These are phyloP conservation scores for Saccharomycopsis amapae DNA, from an alignment of 805 yeast genomes.

Conservation along the genomic window DNA sequence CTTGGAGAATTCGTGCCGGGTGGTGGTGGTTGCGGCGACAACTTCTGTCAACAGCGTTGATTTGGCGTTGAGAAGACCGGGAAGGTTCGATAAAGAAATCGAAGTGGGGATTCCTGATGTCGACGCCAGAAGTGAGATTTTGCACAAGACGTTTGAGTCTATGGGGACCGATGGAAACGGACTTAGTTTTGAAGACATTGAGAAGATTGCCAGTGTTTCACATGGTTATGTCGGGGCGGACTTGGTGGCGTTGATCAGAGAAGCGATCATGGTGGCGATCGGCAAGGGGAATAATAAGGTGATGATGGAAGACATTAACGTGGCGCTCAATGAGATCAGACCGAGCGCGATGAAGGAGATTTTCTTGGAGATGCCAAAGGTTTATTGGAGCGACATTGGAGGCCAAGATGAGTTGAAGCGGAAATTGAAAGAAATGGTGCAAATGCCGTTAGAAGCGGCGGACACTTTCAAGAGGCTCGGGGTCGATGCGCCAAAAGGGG, in stretches of 20 bases:
- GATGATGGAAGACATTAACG: conserved; percentile 58
- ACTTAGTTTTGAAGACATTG: conserved; percentile 51
- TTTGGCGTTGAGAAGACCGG: conserved; percentile 74
- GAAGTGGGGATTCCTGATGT: conserved; percentile 91
- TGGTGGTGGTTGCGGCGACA: conserved; percentile 66
- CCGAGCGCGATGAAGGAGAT: conserved; percentile 98
- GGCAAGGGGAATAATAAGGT: conserved; percentile 48
- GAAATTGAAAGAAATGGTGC: conserved; percentile 83
- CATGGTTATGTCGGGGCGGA: conserved; percentile 99
- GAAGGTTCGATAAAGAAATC: conserved; percentile 82
- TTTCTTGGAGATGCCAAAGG: conserved; percentile 88
- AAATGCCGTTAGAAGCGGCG: conserved; percentile 78
- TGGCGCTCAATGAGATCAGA: conserved; percentile 69
- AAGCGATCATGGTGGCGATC: conserved; percentile 79
- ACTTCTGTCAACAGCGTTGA: conserved; percentile 64
- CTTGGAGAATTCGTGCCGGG: conserved; percentile 55
- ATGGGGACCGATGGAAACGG: conserved; percentile 40
- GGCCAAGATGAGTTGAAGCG: conserved; percentile 83
- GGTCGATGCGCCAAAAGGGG: conserved; percentile 87
- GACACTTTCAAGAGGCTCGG: conserved; percentile 74
- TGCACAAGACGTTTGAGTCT: conserved; percentile 26
- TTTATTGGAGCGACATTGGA: conserved; percentile 90
- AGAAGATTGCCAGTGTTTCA: conserved; percentile 62
- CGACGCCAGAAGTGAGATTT: conserved; percentile 67
- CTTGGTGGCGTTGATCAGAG: conserved; percentile 77